Percentiles rank a stretch among this genome's conserved stretches.
Conservation (phyloP, 139 green algal genomes). For the Edaphochlamys debaryana region DNA sequence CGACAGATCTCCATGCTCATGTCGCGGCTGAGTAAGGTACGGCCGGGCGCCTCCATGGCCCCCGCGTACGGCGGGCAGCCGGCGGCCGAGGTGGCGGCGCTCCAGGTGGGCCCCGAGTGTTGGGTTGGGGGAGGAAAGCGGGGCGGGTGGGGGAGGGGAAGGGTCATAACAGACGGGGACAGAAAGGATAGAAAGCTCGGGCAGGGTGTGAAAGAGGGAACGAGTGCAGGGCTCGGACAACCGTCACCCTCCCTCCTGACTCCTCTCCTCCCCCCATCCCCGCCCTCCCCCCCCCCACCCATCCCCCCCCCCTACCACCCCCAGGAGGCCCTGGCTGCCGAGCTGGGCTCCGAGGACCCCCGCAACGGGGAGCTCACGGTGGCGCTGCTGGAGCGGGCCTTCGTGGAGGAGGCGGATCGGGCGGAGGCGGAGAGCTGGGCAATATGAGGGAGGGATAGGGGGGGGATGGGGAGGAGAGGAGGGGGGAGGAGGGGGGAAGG, state of each 20-base stretch:
- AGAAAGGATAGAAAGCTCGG: too few relatives aligned
- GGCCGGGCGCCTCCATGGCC: background rate
- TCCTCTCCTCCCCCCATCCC: background rate
- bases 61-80: background rate
- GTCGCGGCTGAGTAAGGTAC: background rate
- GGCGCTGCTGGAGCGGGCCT: constrained; percentile 55
- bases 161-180: too few relatives aligned
- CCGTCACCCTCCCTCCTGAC: too few relatives aligned
- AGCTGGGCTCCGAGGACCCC: constrained; percentile 75
- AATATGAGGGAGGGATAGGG: too few relatives aligned
- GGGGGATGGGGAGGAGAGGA: too few relatives aligned
- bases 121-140: too few relatives aligned
- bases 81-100: background rate
- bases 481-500: too few relatives aligned
- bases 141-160: too few relatives aligned
- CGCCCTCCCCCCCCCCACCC: background rate
- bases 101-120: constrained; percentile 1
- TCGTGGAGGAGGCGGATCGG: constrained; percentile 37
- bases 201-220: too few relatives aligned
- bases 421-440: constrained; percentile 39
- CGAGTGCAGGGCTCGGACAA: too few relatives aligned
- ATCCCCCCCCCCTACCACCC: background rate
- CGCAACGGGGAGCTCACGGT: constrained; percentile 74
- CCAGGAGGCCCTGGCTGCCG: constrained; percentile 46
- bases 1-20: constrained; percentile 32